These are phyloP conservation scores for Aegilops speltoides DNA, from an alignment of 176 grass and related monocot species.

Conservation along the genomic window DNA sequence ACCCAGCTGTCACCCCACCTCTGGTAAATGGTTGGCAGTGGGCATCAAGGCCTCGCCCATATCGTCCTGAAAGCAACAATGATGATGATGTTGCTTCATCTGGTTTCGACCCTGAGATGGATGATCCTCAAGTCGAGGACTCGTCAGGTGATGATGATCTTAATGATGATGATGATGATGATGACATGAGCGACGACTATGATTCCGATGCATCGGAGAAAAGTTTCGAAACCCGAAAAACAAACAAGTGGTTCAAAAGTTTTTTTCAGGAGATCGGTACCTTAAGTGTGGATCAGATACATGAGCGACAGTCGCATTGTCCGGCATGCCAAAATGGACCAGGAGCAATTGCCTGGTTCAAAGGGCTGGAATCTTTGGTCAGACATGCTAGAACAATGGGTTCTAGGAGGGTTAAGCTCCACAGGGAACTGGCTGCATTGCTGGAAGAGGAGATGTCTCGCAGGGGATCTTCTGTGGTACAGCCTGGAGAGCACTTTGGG, in stretches of 20 bases:
- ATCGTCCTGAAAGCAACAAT: slow-evolving; percentile 34
- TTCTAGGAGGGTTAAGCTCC: slow-evolving; percentile 68
- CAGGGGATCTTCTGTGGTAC: slow-evolving; percentile 73
- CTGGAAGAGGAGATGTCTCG: slow-evolving; percentile 72
- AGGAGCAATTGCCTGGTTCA: slow-evolving; percentile 92
- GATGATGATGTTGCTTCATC: slow-evolving; percentile 1
- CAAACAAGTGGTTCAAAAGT: slow-evolving; percentile 70
- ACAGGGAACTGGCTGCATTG: slow-evolving; percentile 73
- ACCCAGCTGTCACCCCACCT: slow-evolving; percentile 44
- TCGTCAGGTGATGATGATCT: slow-evolving; percentile 32
- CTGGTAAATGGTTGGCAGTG: slow-evolving; percentile 64
- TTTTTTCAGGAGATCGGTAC: slow-evolving; percentile 61
- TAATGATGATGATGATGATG: slow-evolving; percentile 51
- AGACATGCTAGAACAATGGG: slow-evolving; percentile 92
- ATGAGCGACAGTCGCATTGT: slow-evolving; percentile 80
- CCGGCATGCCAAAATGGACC: slow-evolving; percentile 93
- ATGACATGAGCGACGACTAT: slow-evolving; percentile 47
- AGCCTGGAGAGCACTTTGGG: slow-evolving; percentile 66
- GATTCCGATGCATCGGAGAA: slow-evolving; percentile 81
- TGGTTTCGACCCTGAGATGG: slow-evolving; percentile 18
- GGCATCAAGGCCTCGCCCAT: slow-evolving; percentile 48
- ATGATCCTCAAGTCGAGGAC: slow-evolving; percentile 27
- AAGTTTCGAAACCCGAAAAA: slow-evolving; percentile 72
- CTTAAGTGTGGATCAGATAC: slow-evolving; percentile 69
- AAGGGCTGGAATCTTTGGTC: slow-evolving; percentile 82